Conservation (phyloP, 495 filamentous ascomycete genomes). For the Staphylotrichum tortipilum region DNA sequence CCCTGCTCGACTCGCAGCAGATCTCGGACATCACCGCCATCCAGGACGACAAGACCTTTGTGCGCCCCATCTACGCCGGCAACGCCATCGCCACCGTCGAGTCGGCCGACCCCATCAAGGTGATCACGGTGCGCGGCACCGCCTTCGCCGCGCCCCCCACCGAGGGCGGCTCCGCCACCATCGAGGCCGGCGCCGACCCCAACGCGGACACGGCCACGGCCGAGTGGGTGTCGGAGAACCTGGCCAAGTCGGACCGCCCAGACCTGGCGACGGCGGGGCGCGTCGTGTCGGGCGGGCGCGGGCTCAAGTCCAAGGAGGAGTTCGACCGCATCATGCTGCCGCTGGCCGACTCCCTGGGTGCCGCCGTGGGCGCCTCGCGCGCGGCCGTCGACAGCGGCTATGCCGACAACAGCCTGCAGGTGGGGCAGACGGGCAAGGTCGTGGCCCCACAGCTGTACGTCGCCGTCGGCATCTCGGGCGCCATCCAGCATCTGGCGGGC, state of each 20-base stretch:
- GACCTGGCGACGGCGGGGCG: slow-evolving; percentile 79
- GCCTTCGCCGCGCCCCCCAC: slow-evolving; percentile 62
- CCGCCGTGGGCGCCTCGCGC: slow-evolving; percentile 87
- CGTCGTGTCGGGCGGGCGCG: slow-evolving; percentile 91
- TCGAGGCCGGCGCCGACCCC: slow-evolving; percentile 62
- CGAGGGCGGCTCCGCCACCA: slow-evolving; percentile 44
- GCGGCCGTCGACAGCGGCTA: slow-evolving; percentile 96
- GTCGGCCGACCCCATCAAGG: slow-evolving; percentile 74
- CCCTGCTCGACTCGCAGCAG: slow-evolving; percentile 84
- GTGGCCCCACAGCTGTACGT: slow-evolving; percentile 94
- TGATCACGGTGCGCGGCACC: slow-evolving; percentile 87
- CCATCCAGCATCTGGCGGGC: slow-evolving; percentile 95
- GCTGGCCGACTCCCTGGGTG: slow-evolving; percentile 82
- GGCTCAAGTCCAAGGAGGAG: slow-evolving; percentile 93
- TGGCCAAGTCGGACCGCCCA: slow-evolving; percentile 88
- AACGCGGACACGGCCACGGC: slow-evolving; percentile 60
- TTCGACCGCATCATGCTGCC: slow-evolving; percentile 89
- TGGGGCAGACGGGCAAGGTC: slow-evolving; percentile 97
- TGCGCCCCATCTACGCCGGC: slow-evolving; percentile 93
- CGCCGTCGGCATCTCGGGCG: slow-evolving; percentile 89
- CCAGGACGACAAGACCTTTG: slow-evolving; percentile 87
- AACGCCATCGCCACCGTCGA: slow-evolving; percentile 98
- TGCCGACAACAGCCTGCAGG: slow-evolving; percentile 97
- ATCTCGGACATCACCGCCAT: slow-evolving; percentile 85
- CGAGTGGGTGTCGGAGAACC: slow-evolving; percentile 90